Base-by-base conservation (phyloP, 148 eudicot species). In the Hydrangea macrophylla region DNA sequence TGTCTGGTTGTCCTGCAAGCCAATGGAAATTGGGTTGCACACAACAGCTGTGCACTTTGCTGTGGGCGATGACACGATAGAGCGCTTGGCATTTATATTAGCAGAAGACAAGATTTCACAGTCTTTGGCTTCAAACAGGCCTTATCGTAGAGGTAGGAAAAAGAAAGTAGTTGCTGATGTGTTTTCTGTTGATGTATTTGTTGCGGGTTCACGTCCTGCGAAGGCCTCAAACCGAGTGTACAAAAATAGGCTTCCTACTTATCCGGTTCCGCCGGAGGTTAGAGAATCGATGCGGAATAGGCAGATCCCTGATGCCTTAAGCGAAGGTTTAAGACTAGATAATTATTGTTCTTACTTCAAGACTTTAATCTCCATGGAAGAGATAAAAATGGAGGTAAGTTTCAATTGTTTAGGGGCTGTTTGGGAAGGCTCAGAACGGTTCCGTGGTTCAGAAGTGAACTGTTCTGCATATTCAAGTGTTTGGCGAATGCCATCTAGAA, bases 1-100 rank as follows among this genome's bases (percentile, higher is more conserved):
- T 7, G 55, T 94, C 58, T 94, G 96, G 96, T 37, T 94, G 66
- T 86, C 88, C 26, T 94, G 99, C 79, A 84, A 82, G 70, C 96
- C 99, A n/a, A 79, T 81, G 75, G 92, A 78, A 63, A 81, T 89
- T 27, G 99, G 97, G 17, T 51, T 89, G 76, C 86, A 87, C 69
- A 78, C 83, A 24, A 78, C 91, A 28, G 83, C 92, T 51, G 93
- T 94, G 55, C 93, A 94, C 57, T 81, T 94, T 73, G 86, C 70
- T 28, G 75, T 81, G 8, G 93, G 73, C 36, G 84, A 80, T 64
- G 89, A 78, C 23, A 79, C 60, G 64, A 80, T 90, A 23, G 99
- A 94, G 58, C 75, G 99, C 25, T 60, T 94, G 54, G 93, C 84
- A 36, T 83, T 89, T 75, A 78, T 94, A 57, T 60, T 94, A 65